phyloP scores from a whole-genome alignment of 1,284 basidiomycete genomes.

The Sphagnurus paluster region DNA sequence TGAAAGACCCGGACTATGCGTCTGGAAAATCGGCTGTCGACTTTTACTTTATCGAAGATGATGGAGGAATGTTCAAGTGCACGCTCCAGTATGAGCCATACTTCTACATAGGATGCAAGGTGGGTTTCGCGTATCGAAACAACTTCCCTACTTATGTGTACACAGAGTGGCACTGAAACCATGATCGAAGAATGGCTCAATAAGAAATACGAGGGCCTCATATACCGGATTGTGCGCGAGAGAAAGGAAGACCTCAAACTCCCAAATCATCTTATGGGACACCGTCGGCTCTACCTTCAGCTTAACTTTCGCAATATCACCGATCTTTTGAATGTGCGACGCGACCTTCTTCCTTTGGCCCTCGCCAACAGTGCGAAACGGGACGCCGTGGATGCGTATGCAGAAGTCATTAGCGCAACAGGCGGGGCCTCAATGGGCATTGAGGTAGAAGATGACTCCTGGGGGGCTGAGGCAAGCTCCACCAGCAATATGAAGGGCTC shows the following conservation, averaged over 20 bases:
- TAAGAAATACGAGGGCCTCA: constrained; percentile 89
- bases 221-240: constrained; percentile 77
- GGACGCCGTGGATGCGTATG: constrained; percentile 96
- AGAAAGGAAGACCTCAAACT: constrained; percentile 94
- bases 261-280: constrained; percentile 95
- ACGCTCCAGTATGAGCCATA: constrained; percentile 95
- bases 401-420: constrained; percentile 91
- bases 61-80: constrained; percentile 95
- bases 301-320: constrained; percentile 92
- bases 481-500: constrained; percentile 32
- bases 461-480: constrained; percentile 54
- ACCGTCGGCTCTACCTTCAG: constrained; percentile 86
- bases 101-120: constrained; percentile 91
- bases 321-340: constrained; percentile 85
- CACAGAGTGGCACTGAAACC: constrained; percentile 82
- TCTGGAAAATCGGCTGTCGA: constrained; percentile 90
- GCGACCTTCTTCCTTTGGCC: constrained; percentile 90
- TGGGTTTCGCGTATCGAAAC: constrained; percentile 30
- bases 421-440: constrained; percentile 59
- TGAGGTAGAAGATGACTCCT: constrained; percentile 68
- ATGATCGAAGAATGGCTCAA: constrained; percentile 95
- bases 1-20: constrained; percentile 82
- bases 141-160: constrained; percentile 7
- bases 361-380: constrained; percentile 91
- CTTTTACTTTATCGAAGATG: constrained; percentile 97